Evolutionary conservation across 208 protist genomes (phyloP).

Genomic region (Acanthamoeba sp.): DNA sequence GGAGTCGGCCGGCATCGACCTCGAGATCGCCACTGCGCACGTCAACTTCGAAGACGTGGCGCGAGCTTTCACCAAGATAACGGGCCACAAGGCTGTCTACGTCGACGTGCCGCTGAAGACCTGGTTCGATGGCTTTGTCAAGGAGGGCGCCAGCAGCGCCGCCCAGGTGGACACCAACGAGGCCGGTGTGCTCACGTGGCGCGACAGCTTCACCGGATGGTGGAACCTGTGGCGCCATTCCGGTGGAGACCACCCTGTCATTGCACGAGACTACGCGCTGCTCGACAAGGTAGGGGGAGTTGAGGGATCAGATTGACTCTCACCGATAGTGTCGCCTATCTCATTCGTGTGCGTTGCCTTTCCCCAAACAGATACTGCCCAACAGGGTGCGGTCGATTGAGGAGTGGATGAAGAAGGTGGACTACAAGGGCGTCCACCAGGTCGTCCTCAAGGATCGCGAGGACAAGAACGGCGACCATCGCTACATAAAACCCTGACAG

Average conservation of each 20-base stretch:
- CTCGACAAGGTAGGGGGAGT: constrained; percentile 61
- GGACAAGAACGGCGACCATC: neutral
- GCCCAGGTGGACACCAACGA: neutral
- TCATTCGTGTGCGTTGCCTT: no score
- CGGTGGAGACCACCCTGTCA: neutral
- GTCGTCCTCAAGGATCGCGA: constrained; percentile 35
- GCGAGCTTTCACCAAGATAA: neutral
- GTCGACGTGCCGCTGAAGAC: neutral
- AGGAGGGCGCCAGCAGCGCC: constrained; percentile 32
- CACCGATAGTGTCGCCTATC: no score
- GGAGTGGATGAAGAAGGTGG: constrained; percentile 66
- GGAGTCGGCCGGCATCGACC: neutral
- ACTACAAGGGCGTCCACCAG: neutral
- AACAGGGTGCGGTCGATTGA: constrained; percentile 12
- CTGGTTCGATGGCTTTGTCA: neutral
- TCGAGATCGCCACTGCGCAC: neutral
- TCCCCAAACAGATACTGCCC: constrained; percentile 57
- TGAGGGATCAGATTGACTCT: no score
- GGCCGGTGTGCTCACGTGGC: neutral
- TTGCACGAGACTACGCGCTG: neutral
- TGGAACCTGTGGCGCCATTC: constrained; percentile 8
- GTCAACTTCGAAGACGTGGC: neutral
- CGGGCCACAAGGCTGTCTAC: constrained; percentile 16
- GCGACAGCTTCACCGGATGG: constrained; percentile 33
- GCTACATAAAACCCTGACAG: no score